Evolutionary conservation across 1,139 yeast genomes (phyloP).

Genomic region (Yueomyces sp.): DNA sequence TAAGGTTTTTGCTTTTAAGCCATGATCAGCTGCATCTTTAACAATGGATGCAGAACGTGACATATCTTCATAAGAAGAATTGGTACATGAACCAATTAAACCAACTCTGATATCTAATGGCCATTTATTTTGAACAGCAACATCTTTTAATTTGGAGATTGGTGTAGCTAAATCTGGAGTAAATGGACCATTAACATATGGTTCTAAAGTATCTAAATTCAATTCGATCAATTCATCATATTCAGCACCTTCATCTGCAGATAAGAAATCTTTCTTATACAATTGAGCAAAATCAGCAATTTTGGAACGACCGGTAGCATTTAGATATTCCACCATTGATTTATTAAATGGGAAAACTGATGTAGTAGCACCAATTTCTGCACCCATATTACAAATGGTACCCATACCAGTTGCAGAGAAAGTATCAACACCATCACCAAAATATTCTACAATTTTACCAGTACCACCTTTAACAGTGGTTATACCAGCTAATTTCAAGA

Average conservation of each 20-base stretch:
- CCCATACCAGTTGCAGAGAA: conserved; percentile 99
- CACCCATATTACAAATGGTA: conserved; percentile 99
- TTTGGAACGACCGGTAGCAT: conserved; percentile 75
- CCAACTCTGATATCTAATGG: conserved; percentile 91
- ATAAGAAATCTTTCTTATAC: conserved; percentile 65
- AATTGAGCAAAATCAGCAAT: conserved; percentile 73
- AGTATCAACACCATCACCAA: conserved; percentile 92
- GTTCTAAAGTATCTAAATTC: conserved; percentile 90
- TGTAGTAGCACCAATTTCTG: conserved; percentile 98
- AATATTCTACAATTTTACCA: conserved; percentile 94
- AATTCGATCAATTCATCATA: conserved; percentile 94
- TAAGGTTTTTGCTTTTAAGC: conserved; percentile 79
- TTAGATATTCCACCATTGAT: conserved; percentile 79
- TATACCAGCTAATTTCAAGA: conserved; percentile 90
- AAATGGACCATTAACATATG: conserved; percentile 97
- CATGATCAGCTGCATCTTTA: conserved; percentile 81
- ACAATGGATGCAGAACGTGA: conserved; percentile 93
- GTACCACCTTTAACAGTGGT: conserved; percentile 99
- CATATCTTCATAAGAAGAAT: conserved; percentile 98
- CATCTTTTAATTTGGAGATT: conserved; percentile 82
- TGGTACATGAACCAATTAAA: conserved; percentile 97
- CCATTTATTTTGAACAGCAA: conserved; percentile 83
- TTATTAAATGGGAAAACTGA: conserved; percentile 95
- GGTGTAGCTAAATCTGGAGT: conserved; percentile 99
- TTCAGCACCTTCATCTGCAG: conserved; percentile 90